Percentiles rank a stretch among this genome's conserved stretches.
Evolutionary conservation across 1,284 basidiomycete species (phyloP).

Genomic region (Cystobasidium pallidum): DNA sequence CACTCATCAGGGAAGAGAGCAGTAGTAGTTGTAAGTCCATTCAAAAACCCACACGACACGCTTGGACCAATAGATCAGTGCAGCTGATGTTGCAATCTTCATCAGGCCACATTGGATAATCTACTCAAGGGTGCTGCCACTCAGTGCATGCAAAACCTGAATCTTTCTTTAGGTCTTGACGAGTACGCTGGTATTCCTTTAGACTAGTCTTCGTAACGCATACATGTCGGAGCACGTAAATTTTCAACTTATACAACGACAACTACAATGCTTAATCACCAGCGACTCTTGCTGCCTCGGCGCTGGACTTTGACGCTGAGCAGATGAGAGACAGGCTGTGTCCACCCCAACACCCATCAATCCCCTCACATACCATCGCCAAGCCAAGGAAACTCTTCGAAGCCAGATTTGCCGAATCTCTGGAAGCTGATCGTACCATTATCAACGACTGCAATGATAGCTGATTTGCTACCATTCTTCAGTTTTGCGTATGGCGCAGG

Average conservation of each 20-base stretch:
- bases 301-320: no score
- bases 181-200: constrained; percentile 81
- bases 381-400: constrained; percentile 70
- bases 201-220: constrained; percentile 10
- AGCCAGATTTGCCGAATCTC: constrained; percentile 81
- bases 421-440: constrained; percentile 86
- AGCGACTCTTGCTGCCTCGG: no score
- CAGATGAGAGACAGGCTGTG: background rate
- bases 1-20: constrained; percentile 84
- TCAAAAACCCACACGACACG: constrained; percentile 34
- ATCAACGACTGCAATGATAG: constrained; percentile 88
- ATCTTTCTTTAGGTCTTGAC: constrained; percentile 89
- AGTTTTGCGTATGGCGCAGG: constrained; percentile 60
- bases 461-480: constrained; percentile 79
- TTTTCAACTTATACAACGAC: background rate
- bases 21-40: constrained; percentile 76
- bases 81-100: background rate
- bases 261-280: no score
- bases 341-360: background rate
- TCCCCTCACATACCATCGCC: constrained; percentile 36
- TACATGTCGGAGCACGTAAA: background rate
- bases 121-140: constrained; percentile 96
- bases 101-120: constrained; percentile 88
- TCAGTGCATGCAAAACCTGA: constrained; percentile 94
- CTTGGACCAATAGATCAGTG: background rate